phyloP scores from a whole-genome alignment of 768 basidiomycete genomes.

The Mycena kentingensis region DNA sequence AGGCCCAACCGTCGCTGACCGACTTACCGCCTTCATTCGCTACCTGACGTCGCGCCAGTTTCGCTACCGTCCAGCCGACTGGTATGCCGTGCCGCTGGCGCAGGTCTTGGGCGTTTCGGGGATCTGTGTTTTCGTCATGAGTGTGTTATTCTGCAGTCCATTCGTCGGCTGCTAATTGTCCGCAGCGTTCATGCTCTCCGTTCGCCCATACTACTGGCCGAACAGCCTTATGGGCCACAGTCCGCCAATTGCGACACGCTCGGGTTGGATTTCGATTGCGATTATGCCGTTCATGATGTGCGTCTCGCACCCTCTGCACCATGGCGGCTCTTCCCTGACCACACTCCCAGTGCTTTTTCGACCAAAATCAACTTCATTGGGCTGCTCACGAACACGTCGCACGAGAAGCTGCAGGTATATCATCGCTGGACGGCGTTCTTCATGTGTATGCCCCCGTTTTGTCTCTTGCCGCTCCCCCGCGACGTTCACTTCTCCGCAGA shows the following conservation, averaged over 20 bases:
- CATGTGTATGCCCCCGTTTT: conserved; percentile 31
- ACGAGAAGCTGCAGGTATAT: conserved; percentile 41
- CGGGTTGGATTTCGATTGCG: neutral
- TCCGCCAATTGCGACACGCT: neutral
- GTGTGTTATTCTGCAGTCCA: conserved; percentile 22
- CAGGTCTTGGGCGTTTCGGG: conserved; percentile 25
- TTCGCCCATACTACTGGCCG: neutral
- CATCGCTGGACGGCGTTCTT: conserved; percentile 37
- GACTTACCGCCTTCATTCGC: conserved; percentile 21
- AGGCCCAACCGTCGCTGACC: conserved; percentile 11
- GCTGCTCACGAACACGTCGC: conserved; percentile 33
- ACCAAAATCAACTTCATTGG: conserved; percentile 39
- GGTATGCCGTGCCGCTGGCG: conserved; percentile 33
- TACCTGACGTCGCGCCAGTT: conserved; percentile 28
- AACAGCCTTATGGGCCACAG: neutral
- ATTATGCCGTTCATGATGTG: neutral
- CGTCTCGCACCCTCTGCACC: neutral
- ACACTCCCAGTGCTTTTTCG: conserved; percentile 34
- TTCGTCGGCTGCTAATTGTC: too few relatives aligned
- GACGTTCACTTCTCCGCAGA: conserved; percentile 17
- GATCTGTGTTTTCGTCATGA: conserved; percentile 27
- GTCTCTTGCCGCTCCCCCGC: neutral
- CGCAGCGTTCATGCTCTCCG: neutral
- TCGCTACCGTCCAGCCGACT: conserved; percentile 20
- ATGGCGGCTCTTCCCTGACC: too few relatives aligned